Evolutionary conservation across 805 yeast genomes (phyloP).

Genomic region (Ogataea paraovalis): DNA sequence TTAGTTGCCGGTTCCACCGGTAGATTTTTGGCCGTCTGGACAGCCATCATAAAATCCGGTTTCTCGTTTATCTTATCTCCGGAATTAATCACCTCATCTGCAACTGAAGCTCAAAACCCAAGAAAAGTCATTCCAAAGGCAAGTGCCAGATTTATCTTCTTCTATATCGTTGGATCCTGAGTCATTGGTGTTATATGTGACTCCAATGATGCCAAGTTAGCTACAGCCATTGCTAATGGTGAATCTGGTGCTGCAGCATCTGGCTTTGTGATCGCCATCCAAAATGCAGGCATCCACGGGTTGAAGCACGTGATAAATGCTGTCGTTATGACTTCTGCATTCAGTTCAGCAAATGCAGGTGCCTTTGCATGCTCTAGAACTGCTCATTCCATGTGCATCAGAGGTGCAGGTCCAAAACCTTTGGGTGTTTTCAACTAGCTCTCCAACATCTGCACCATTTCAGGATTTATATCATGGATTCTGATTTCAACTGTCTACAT

Average conservation of each 20-base stretch:
- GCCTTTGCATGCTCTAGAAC: background rate
- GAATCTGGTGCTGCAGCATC: slow-evolving; percentile 29
- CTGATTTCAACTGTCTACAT: slow-evolving; percentile 48
- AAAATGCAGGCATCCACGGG: slow-evolving; percentile 31
- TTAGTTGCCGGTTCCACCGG: slow-evolving; percentile 48
- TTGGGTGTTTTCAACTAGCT: slow-evolving; percentile 56
- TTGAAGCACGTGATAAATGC: slow-evolving; percentile 37
- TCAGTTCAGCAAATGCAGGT: slow-evolving; percentile 8
- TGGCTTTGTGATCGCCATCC: slow-evolving; percentile 39
- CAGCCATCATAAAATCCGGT: slow-evolving; percentile 1
- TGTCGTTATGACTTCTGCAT: slow-evolving; percentile 37
- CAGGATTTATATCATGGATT: slow-evolving; percentile 66
- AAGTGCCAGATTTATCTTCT: slow-evolving; percentile 10
- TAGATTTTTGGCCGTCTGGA: slow-evolving; percentile 26
- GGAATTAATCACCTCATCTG: slow-evolving; percentile 11
- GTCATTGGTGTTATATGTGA: slow-evolving; percentile 43
- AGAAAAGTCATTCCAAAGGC: slow-evolving; percentile 9
- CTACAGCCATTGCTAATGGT: slow-evolving; percentile 1
- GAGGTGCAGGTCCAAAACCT: slow-evolving; percentile 1
- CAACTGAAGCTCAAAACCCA: slow-evolving; percentile 11
- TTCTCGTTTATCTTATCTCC: slow-evolving; percentile 32
- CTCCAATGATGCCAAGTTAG: slow-evolving; percentile 23
- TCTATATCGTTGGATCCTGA: slow-evolving; percentile 21
- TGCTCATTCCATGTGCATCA: background rate
- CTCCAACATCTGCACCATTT: slow-evolving; percentile 59